Conservation (phyloP, 139 green algal genomes). For the Picochlorum costavermella region DNA sequence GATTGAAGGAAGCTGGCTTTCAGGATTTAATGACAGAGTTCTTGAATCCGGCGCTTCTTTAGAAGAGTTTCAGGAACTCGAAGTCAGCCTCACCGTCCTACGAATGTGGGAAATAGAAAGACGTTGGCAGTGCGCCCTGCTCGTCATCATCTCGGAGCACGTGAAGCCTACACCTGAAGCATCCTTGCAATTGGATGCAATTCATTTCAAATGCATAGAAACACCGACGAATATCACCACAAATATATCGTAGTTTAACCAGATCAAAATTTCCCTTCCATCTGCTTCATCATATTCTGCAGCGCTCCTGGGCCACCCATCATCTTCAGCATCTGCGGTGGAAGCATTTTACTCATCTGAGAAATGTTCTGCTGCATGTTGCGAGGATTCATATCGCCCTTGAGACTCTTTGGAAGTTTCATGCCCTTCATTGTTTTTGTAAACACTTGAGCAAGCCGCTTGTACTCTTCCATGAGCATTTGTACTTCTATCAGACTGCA, state of each 20-base stretch:
- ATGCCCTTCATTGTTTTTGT: constrained; percentile 76
- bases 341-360: constrained; percentile 81
- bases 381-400: constrained; percentile 62
- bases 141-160: neutral
- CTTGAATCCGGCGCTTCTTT: neutral
- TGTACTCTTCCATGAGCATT: constrained; percentile 85
- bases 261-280: constrained; percentile 56
- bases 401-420: constrained; percentile 78
- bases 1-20: constrained; percentile 12
- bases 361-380: constrained; percentile 52
- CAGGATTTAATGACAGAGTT: constrained; percentile 10
- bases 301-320: constrained; percentile 84
- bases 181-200: constrained; percentile 2
- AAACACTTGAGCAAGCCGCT: constrained; percentile 79
- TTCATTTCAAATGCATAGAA: neutral
- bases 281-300: constrained; percentile 71
- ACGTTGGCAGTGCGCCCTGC: neutral
- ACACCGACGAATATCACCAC: neutral
- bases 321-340: constrained; percentile 88
- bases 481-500: constrained; percentile 39
- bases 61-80: neutral
- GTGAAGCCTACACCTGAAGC: constrained; percentile 1
- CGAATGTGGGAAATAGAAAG: neutral
- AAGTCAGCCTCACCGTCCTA: neutral
- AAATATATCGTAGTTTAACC: neutral